Evolutionary conservation across 495 filamentous ascomycete genomes (phyloP).

Genomic region (Aspergillus indologenus): DNA sequence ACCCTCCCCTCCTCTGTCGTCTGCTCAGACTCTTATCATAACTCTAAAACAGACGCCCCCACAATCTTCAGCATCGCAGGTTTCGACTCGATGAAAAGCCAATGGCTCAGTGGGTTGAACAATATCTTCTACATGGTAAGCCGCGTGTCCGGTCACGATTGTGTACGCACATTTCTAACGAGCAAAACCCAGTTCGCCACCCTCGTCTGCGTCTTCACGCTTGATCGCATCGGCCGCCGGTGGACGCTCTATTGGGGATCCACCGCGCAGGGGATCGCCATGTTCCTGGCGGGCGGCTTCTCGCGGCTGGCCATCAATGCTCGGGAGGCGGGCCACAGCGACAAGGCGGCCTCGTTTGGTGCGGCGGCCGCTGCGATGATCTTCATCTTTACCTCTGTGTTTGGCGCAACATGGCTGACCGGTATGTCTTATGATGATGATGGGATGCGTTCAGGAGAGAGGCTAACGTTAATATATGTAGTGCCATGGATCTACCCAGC

Average conservation of each 20-base stretch:
- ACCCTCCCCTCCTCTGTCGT: too few relatives aligned
- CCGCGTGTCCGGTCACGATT: too few relatives aligned
- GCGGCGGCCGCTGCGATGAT: slow-evolving; percentile 65
- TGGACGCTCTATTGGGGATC: slow-evolving; percentile 69
- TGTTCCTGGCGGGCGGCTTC: slow-evolving; percentile 58
- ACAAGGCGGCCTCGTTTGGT: slow-evolving; percentile 52
- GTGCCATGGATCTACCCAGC: slow-evolving; percentile 70
- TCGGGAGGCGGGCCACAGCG: slow-evolving; percentile 38
- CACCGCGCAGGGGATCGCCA: slow-evolving; percentile 58
- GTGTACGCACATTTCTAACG: too few relatives aligned
- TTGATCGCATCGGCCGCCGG: slow-evolving; percentile 66
- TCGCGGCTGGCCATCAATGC: slow-evolving; percentile 51
- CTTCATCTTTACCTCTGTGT: slow-evolving; percentile 66
- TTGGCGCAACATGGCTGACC: slow-evolving; percentile 71
- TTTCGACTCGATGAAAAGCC: slow-evolving; percentile 54
- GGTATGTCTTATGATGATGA: slow-evolving; percentile 6
- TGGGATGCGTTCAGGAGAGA: too few relatives aligned
- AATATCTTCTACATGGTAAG: slow-evolving; percentile 60
- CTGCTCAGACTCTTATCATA: too few relatives aligned
- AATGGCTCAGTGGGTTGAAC: slow-evolving; percentile 68
- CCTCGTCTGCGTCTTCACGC: slow-evolving; percentile 64
- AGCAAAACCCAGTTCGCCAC: slow-evolving; percentile 46
- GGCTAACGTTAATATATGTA: too few relatives aligned
- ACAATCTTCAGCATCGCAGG: slow-evolving; percentile 68
- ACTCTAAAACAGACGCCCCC: slow-evolving; percentile 47